Base-by-base conservation (phyloP, 768 basidiomycete species). In the Sarcodon aspratus region DNA sequence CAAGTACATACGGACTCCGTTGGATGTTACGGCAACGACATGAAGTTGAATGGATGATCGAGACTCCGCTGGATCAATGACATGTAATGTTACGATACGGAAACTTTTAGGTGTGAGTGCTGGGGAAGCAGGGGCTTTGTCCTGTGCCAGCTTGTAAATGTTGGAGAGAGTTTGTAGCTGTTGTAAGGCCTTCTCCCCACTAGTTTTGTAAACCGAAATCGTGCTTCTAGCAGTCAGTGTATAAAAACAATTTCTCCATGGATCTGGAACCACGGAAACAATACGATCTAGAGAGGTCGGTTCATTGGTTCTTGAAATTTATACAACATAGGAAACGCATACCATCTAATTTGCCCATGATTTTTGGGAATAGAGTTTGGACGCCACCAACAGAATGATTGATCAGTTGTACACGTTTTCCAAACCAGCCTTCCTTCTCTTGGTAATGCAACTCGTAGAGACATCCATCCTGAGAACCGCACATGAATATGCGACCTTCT, bases 391-490 rank as follows among this genome's bases (percentile, higher is more conserved):
- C 74, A 15, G 92, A 89, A 59, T 93, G 89, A 57, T 96, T 95
- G 60, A 89, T 74, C 48, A 98, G 72, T 55, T 85, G 80, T 17
- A 89, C 79, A 45, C 82, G 75, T 63, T 91, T 90, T 40, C 81
- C 84, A 66, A 96, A 95, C 92, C 92, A 95, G 0, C 87, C 85
- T 58, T 93, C 88, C 53, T 76, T 85, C 55, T 85, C 81, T 57
- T 91, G 87, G 63, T 97, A 98, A 58, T 87, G 83, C 38, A 98
- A 64, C 63, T 97, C 95, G 63, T 95, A 96, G 47, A 98, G 66
- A 60, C 82, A 80, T 11, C 92, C 92, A 58, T 95, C 91, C 58
- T 84, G 80, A 9, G 75, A 70, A 11, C 89, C 89, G 46, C 77
- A 77, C 85, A 95, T 88, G 66, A 98, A 94, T 52, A 96, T 92